Conservation (phyloP, 352 stramenopile species). For the Phytophthora macrochlamydospora region DNA sequence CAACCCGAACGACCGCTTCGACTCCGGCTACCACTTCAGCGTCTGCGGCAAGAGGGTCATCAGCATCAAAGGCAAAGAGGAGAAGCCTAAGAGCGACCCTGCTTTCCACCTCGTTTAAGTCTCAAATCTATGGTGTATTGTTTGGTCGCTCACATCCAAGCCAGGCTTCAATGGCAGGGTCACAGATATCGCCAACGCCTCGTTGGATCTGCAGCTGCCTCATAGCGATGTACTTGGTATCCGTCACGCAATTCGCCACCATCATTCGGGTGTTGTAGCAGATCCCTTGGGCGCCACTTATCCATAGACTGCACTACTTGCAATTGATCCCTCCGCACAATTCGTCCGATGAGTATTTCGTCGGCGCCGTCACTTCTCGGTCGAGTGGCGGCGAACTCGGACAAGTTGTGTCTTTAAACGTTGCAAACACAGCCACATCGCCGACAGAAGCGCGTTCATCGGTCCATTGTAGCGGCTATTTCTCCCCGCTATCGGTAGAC, state of each 20-base stretch:
- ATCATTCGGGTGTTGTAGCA: constrained; percentile 46
- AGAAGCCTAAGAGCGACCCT: constrained; percentile 1
- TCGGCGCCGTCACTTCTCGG: constrained; percentile 19
- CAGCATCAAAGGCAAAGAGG: constrained; percentile 54
- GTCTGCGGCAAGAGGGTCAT: constrained; percentile 62
- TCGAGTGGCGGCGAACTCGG: constrained; percentile 8
- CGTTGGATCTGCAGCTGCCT: constrained; percentile 37
- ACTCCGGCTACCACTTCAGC: constrained; percentile 68
- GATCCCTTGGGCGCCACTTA: constrained; percentile 31
- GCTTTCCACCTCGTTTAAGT: neutral
- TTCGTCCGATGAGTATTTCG: constrained; percentile 31
- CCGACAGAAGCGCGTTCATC: constrained; percentile 15
- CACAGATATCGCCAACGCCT: constrained; percentile 26
- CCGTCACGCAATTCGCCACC: constrained; percentile 35
- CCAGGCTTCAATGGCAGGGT: constrained; percentile 40
- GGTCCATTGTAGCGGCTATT: constrained; percentile 16
- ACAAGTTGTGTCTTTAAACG: constrained; percentile 12
- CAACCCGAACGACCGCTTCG: constrained; percentile 72
- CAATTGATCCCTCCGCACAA: constrained; percentile 36
- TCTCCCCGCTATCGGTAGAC: constrained; percentile 27
- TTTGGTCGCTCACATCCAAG: constrained; percentile 26
- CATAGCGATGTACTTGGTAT: constrained; percentile 26
- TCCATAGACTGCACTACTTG: constrained; percentile 30
- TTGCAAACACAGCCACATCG: constrained; percentile 5
- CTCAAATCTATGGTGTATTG: neutral